A percentile compares a stretch with the other conserved stretches of the same genome.
Conservation (phyloP, 768 basidiomycete species). For the Termitomyces bulborhizus region DNA sequence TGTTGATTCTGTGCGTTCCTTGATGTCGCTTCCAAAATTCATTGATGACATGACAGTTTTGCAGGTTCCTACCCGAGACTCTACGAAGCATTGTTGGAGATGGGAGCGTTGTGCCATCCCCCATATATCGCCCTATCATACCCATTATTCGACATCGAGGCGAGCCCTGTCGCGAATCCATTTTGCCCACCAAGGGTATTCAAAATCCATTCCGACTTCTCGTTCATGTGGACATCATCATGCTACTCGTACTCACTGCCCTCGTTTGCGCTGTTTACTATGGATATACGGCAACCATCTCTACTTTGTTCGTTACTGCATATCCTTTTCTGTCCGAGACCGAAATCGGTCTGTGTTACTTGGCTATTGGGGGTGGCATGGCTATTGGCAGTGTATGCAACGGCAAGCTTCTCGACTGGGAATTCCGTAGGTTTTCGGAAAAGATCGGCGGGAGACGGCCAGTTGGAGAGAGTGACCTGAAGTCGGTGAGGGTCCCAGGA, state of each 20-base stretch:
- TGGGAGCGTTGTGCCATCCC: conserved; percentile 40
- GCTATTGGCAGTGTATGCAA: conserved; percentile 49
- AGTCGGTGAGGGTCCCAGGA: conserved; percentile 4
- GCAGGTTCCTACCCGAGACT: conserved; percentile 47
- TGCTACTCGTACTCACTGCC: conserved; percentile 46
- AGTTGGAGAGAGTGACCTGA: conserved; percentile 9
- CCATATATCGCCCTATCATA: conserved; percentile 51
- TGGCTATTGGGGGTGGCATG: conserved; percentile 71
- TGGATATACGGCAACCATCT: conserved; percentile 52
- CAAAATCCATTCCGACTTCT: conserved; percentile 54
- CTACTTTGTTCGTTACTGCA: conserved; percentile 48
- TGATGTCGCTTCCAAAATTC: conserved; percentile 22
- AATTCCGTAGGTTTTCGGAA: conserved; percentile 43
- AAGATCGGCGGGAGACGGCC: conserved; percentile 14
- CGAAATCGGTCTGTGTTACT: conserved; percentile 70
- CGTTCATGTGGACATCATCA: conserved; percentile 47
- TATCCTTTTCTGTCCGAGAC: conserved; percentile 61
- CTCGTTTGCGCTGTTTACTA: conserved; percentile 53
- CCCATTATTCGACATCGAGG: conserved; percentile 31
- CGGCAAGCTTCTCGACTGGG: conserved; percentile 61
- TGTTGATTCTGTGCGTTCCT: conserved; percentile 40
- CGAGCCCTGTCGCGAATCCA: conserved; percentile 17
- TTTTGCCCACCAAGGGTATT: conserved; percentile 32
- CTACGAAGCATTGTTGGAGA: conserved; percentile 48
- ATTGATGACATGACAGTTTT: conserved; percentile 14